Base-by-base conservation (phyloP, 371 early-diverging fungal species). In the Mortierella sp. region DNA sequence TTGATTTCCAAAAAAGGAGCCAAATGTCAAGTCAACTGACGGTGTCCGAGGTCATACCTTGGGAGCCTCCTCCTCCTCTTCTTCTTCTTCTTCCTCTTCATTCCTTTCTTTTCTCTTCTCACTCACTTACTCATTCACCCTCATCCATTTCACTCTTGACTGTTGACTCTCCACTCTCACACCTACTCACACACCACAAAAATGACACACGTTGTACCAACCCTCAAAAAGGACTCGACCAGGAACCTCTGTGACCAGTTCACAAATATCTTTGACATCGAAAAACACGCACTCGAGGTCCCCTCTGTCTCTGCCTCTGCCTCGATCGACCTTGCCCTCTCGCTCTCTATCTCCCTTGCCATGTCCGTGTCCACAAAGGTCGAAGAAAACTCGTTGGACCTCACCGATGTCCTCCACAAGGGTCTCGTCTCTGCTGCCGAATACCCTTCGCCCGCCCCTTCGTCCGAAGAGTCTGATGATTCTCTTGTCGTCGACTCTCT, bases 401-500 rank as follows among this genome's bases (percentile, higher is more conserved):
- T 37, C 4, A 22, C 70, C 43, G n/a, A n/a, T n/a, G n/a, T 37
- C 43, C 5, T 45, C 67, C 43, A 31, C 63, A n/a, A n/a, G n/a
- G n/a, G n/a, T n/a, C n/a, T n/a, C n/a, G n/a, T n/a, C 26, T 44
- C 58, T 13, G 37, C 76, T 29, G 41, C 22, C 4, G 29, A 45
- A 16, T 69, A 65, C 22, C 69, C 70, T 41, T 69, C 66, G 24
- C 71, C 76, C 0, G 39, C 72, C 24, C 72, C 80, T 16, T 68
- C 72, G 44, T 76, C 76, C 44, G 37, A 61, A 34, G 73, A 79
- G 29, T 64, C 80, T 6, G 80, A 79, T 13, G 80, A 79, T n/a
- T 64, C 69, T 13, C 10, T 43, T 1, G 48, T 79, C 31, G 3
- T 68, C 29, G 80, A 79, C 26, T 13, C 69, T 34, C 58, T 79